Evolutionary conservation across 2,329 filamentous ascomycete genomes (phyloP), one percentile per base, ranked within the genome.

Genomic region (Hirsutella minnesotensis): DNA sequence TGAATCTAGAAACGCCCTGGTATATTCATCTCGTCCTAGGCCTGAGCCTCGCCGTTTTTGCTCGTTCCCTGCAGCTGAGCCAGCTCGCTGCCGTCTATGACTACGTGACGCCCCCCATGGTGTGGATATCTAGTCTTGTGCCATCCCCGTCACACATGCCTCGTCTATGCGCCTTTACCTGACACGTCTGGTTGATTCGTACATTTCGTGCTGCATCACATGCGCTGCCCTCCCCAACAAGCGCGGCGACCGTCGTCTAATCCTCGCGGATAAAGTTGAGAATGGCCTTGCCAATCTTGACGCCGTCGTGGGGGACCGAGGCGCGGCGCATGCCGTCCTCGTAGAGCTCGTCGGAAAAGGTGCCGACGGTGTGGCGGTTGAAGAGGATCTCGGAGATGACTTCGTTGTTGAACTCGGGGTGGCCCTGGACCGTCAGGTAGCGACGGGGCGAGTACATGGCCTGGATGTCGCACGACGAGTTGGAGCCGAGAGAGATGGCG

Each of bases 211-310:
- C n/a, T n/a, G n/a, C n/a, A n/a, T n/a, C n/a, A n/a, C n/a, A n/a
- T n/a, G n/a, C n/a, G n/a, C n/a, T n/a, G n/a, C n/a, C n/a, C n/a
- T n/a, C n/a, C n/a, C n/a, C n/a, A n/a, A n/a, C n/a, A n/a, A n/a
- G n/a, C n/a, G n/a, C n/a, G n/a, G n/a, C n/a, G n/a, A n/a, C n/a
- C n/a, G n/a, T n/a, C n/a, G n/a, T 15, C 53, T 45, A 58, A 13
- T 53, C 71, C 50, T 86, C 80, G 39, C 78, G 64, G 53, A 94
- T 60, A 52, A 96, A 95, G 37, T 72, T 75, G 55, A 95, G 58
- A 58, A 95, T 94, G 0, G 78, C 81, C 48, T 73, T 69, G 1
- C 79, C 82, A 42, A 95, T 79, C 3, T 69, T 64, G n/a, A 92
- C 68, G 2, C 90, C 89, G 58, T 95, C 88, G 49, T 95, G 87